Evolutionary conservation across 495 filamentous ascomycete genomes (phyloP), one percentile per base, ranked within the genome.

Genomic region (Hyphodiscus hymeniophilus): DNA sequence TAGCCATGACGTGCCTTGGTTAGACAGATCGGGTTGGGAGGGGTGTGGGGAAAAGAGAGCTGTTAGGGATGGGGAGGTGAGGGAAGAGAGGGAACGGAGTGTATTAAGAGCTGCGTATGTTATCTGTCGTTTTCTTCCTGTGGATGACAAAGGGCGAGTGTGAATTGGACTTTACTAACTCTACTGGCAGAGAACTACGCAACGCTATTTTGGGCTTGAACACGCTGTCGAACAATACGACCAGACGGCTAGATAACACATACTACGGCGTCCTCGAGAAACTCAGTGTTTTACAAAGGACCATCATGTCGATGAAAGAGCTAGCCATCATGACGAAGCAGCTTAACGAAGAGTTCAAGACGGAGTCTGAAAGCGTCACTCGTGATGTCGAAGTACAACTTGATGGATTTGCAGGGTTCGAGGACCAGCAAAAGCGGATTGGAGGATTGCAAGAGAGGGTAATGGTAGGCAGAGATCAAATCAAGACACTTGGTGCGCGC

Each of bases 261-360:
- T 94, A 94, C 66, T 89, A 90, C 57, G 80, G 83, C 3, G 72
- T 96, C 4, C 71, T 92, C 13, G 84, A 91, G 59, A 91, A 85
- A 49, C 70, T 91, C 24, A 73, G 77, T 35, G 64, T 77, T 0
- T 68, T 96, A 26, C 80, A 82, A 42, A 69, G 73, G 42, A 87
- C 82, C 2, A 76, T 94, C 18, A 51, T 66, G 1, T 77, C 72
- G 3, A 74, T 96, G 16, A 80, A 85, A 50, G 77, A 85, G 41
- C 75, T 96, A 3, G 78, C 82, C 0, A 68, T 67, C 7, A 74
- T 77, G 22, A 83, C 80, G 7, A 66, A 72, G 13, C 63, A 75
- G 38, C 67, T 92, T 10, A 76, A 81, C 40, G 61, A 64, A 11
- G 70, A 72, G 38, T 91, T 95, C 56, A 63, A 74, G 30, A 59